phyloP scores from a whole-genome alignment of 495 filamentous ascomycete species.

The Cryomyces minteri region DNA sequence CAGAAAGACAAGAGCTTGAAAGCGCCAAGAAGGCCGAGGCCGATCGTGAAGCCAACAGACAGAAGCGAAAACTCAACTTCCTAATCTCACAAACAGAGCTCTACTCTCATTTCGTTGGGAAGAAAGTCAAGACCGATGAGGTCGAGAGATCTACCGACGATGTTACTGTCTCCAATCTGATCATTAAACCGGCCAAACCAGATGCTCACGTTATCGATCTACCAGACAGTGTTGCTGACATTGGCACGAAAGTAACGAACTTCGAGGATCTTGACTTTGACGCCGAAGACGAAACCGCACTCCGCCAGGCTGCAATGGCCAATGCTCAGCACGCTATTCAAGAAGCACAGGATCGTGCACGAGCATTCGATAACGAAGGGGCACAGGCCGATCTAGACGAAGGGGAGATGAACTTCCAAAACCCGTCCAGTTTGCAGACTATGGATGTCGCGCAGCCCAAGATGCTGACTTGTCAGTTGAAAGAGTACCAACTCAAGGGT shows the following conservation, averaged over 20 bases:
- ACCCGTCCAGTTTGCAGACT: constrained; percentile 82
- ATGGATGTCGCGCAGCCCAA: constrained; percentile 89
- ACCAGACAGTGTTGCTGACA: constrained; percentile 35
- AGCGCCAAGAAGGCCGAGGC: constrained; percentile 93
- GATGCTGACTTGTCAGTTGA: constrained; percentile 82
- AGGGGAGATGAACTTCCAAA: constrained; percentile 99
- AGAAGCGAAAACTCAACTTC: constrained; percentile 98
- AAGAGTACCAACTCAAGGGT: constrained; percentile 97
- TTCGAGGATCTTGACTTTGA: constrained; percentile 95
- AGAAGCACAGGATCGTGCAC: constrained; percentile 81
- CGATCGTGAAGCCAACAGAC: constrained; percentile 87
- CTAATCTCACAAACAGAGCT: constrained; percentile 96
- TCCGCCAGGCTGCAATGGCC: constrained; percentile 71
- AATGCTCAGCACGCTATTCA: constrained; percentile 95
- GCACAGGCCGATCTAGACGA: constrained; percentile 45
- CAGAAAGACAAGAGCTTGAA: constrained; percentile 91
- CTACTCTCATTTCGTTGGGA: constrained; percentile 98
- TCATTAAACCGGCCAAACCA: constrained; percentile 25
- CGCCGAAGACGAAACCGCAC: constrained; percentile 69
- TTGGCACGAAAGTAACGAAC: constrained; percentile 58
- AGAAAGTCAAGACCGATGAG: constrained; percentile 94
- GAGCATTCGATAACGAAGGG: constrained; percentile 49
- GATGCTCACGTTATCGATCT: constrained; percentile 34
- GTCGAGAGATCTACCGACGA: constrained; percentile 78
- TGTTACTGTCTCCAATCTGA: constrained; percentile 36